Conservation (phyloP, 108 stramenopile genomes). For the Cafeteria roenbergensis region DNA sequence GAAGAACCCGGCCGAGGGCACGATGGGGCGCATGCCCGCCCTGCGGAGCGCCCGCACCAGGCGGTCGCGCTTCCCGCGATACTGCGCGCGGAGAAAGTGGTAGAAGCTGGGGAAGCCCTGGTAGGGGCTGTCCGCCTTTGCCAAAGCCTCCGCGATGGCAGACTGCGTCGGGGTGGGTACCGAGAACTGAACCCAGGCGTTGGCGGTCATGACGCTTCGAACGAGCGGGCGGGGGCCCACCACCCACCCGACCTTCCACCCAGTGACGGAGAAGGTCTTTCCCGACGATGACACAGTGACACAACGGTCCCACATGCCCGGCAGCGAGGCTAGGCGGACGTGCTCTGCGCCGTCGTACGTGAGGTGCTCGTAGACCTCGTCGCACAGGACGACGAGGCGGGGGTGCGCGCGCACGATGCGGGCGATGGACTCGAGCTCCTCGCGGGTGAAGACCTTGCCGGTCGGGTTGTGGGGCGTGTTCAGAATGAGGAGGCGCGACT, state of each 20-base stretch:
- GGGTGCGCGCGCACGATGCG: constrained; percentile 52
- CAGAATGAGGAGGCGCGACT: constrained; percentile 75
- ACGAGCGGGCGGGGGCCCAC: constrained; percentile 63
- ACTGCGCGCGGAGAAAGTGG: constrained; percentile 51
- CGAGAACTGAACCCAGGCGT: constrained; percentile 88
- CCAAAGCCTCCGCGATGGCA: constrained; percentile 63
- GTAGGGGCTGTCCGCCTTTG: constrained; percentile 67
- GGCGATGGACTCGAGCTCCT: constrained; percentile 76
- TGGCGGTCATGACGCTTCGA: constrained; percentile 50
- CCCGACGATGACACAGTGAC: constrained; percentile 91
- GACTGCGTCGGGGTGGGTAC: constrained; percentile 79
- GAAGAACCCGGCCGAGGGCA: constrained; percentile 77
- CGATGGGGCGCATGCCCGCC: constrained; percentile 58
- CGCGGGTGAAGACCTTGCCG: constrained; percentile 60
- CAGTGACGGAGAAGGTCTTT: constrained; percentile 93
- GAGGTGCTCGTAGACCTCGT: constrained; percentile 98
- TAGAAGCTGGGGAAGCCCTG: constrained; percentile 56
- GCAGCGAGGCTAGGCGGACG: constrained; percentile 60
- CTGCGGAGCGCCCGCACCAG: constrained; percentile 49
- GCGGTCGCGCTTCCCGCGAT: constrained; percentile 64
- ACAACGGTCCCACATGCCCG: constrained; percentile 74
- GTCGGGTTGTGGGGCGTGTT: constrained; percentile 93
- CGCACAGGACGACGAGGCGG: constrained; percentile 55
- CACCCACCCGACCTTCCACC: constrained; percentile 98
- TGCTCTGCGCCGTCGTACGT: constrained; percentile 67